Evolutionary conservation across 2,329 filamentous ascomycete species (phyloP).

Genomic region (Arachnomyces sp.): DNA sequence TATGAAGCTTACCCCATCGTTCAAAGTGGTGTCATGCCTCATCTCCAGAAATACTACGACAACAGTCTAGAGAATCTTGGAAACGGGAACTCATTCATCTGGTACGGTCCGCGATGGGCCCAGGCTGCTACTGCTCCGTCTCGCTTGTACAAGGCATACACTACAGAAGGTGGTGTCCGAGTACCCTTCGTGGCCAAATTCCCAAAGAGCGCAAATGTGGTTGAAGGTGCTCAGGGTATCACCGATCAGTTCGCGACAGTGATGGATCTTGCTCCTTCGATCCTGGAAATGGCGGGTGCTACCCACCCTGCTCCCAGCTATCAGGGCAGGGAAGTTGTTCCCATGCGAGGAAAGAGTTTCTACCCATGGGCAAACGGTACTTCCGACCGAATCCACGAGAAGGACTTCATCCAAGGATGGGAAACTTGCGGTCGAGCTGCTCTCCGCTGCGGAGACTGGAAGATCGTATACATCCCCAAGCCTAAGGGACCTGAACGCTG

Average conservation of each 20-base stretch:
- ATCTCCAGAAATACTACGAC: constrained; percentile 51
- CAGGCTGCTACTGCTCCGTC: constrained; percentile 47
- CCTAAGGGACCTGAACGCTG: constrained; percentile 50
- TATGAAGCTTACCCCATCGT: constrained; percentile 55
- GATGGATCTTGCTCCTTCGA: constrained; percentile 46
- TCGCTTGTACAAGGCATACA: constrained; percentile 43
- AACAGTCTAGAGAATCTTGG: constrained; percentile 54
- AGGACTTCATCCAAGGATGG: constrained; percentile 50
- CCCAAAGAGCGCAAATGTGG: constrained; percentile 20
- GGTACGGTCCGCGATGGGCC: constrained; percentile 54
- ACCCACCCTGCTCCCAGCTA: constrained; percentile 49
- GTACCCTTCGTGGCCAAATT: constrained; percentile 46
- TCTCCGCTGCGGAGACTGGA: constrained; percentile 50
- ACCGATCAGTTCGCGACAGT: constrained; percentile 47
- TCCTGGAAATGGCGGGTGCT: constrained; percentile 34
- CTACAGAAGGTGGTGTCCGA: constrained; percentile 45
- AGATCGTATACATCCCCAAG: constrained; percentile 51
- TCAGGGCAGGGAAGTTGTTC: constrained; percentile 43
- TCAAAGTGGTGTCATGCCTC: constrained; percentile 46
- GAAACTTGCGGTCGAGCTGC: constrained; percentile 50
- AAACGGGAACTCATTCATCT: constrained; percentile 50
- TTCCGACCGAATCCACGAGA: constrained; percentile 38
- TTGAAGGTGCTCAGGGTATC: constrained; percentile 30
- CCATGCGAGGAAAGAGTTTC: constrained; percentile 46
- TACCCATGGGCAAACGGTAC: constrained; percentile 31